Percentiles rank a stretch among this genome's conserved stretches.
Evolutionary conservation across 495 filamentous ascomycete genomes (phyloP).

Genomic region (Neurospora cerealis): DNA sequence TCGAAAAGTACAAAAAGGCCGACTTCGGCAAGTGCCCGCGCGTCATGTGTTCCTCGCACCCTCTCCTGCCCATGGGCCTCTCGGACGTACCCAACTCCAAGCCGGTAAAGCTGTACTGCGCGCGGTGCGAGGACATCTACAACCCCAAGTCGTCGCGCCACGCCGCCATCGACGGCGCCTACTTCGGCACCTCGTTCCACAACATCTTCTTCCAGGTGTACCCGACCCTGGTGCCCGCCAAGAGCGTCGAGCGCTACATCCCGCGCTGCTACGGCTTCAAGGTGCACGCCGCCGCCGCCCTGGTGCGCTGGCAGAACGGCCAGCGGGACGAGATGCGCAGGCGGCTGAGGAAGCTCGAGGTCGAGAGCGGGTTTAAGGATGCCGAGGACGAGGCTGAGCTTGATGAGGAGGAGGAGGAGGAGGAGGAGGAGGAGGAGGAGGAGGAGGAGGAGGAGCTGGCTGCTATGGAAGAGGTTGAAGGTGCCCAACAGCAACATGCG

Average conservation of each 20-base stretch:
- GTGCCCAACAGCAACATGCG: neutral
- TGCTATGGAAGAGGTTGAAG: neutral
- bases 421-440: too few species aligned
- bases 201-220: constrained; percentile 99
- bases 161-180: constrained; percentile 89
- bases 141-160: constrained; percentile 98
- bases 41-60: constrained; percentile 84
- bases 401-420: constrained; percentile 29
- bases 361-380: constrained; percentile 50
- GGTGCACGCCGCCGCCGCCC: constrained; percentile 79
- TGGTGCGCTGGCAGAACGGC: constrained; percentile 83
- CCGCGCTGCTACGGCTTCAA: constrained; percentile 91
- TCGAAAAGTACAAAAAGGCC: constrained; percentile 96
- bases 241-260: constrained; percentile 75
- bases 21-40: constrained; percentile 98
- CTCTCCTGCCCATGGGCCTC: constrained; percentile 85
- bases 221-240: constrained; percentile 74
- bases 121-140: constrained; percentile 95
- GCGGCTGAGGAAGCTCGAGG: constrained; percentile 48
- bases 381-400: constrained; percentile 35
- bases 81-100: constrained; percentile 76
- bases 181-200: constrained; percentile 96
- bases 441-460: constrained; percentile 18
- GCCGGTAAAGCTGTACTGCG: constrained; percentile 92
- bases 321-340: constrained; percentile 69